A percentile compares a stretch with the other conserved stretches of the same genome.
These are phyloP conservation scores for Tuber magnatum DNA, from an alignment of 495 filamentous ascomycete genomes.

Conservation along the genomic window DNA sequence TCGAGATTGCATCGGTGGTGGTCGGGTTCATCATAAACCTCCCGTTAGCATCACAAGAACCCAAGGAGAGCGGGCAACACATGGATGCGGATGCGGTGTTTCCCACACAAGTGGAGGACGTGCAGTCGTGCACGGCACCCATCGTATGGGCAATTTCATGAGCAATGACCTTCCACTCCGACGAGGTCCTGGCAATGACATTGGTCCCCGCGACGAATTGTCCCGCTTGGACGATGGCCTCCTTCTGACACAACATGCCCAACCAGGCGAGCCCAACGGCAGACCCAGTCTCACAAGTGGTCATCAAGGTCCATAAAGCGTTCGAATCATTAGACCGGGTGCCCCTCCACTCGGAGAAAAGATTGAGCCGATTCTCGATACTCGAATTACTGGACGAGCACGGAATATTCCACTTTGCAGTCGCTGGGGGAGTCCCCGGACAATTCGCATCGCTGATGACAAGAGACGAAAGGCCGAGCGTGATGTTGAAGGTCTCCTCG, in stretches of 20 bases:
- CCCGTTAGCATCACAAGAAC: constrained; percentile 65
- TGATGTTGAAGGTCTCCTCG: constrained; percentile 88
- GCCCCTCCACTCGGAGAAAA: constrained; percentile 85
- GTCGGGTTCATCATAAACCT: constrained; percentile 94
- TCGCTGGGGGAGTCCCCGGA: constrained; percentile 55
- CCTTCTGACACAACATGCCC: constrained; percentile 71
- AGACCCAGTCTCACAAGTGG: constrained; percentile 71
- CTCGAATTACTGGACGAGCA: constrained; percentile 53
- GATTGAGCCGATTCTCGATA: constrained; percentile 73
- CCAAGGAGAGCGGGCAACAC: constrained; percentile 74
- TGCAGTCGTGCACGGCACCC: constrained; percentile 93
- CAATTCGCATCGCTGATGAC: constrained; percentile 64
- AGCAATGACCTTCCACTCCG: constrained; percentile 94
- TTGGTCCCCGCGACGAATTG: constrained; percentile 64
- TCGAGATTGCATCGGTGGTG: constrained; percentile 59
- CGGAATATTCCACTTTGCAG: constrained; percentile 72
- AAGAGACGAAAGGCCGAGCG: constrained; percentile 78
- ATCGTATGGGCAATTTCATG: constrained; percentile 95
- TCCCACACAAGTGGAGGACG: constrained; percentile 55
- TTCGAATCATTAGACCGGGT: constrained; percentile 60
- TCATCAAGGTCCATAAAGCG: constrained; percentile 90
- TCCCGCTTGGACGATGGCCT: constrained; percentile 43
- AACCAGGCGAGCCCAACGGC: constrained; percentile 93
- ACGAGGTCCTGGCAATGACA: constrained; percentile 74
- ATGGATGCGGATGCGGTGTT: constrained; percentile 60